Base-by-base conservation (phyloP, 1,284 basidiomycete genomes). In the Trametes pubescens region DNA sequence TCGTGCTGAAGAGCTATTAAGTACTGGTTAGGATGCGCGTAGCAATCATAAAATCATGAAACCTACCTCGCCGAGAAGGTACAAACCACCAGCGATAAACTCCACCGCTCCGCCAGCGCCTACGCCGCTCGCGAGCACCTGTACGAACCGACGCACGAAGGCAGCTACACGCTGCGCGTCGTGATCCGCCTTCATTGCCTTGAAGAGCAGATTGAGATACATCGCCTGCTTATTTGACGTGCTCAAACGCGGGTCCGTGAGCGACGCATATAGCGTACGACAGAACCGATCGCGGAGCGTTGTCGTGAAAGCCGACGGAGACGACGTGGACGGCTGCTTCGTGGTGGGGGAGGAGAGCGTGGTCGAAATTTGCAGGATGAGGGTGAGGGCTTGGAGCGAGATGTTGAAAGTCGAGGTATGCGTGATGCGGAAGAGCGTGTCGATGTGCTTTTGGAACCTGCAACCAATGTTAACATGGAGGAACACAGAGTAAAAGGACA, bases 331-430 rank as follows among this genome's bases (percentile, higher is more conserved):
- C 7, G 62, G 59, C 29, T 64, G 63, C 0, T 80, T 2, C 79
- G 69, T 35, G 68, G 70, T 67, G n/a, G 79, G 73, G 24, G 75
- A 65, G 0, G 79, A 74, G 16, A 90, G 78, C 3, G 86, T 82
- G 0, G 83, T 78, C 29, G 84, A 79, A 48, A 99, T 92, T 73
- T 96, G 95, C 75, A 93, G 92, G 67, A 99, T 92, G n/a, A 99
- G 86, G 62, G 94, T 86, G 0, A 99, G 86, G 0, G 96, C 94
- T 77, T 98, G 98, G 16, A 99, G 87, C 16, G 96, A 95, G 68
- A 97, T 96, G 78, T 98, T 99, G 86, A 99, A 99, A 0, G 94
- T 93, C 9, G 90, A 91, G n/a, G 83, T 90, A 78, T 99, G 97
- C 2, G 94, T 97, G 73, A 99, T 96, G 61, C 92, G 86, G 86